These are phyloP conservation scores for Candida dubliniensis DNA, from an alignment of 1,139 yeast genomes.

Conservation along the genomic window DNA sequence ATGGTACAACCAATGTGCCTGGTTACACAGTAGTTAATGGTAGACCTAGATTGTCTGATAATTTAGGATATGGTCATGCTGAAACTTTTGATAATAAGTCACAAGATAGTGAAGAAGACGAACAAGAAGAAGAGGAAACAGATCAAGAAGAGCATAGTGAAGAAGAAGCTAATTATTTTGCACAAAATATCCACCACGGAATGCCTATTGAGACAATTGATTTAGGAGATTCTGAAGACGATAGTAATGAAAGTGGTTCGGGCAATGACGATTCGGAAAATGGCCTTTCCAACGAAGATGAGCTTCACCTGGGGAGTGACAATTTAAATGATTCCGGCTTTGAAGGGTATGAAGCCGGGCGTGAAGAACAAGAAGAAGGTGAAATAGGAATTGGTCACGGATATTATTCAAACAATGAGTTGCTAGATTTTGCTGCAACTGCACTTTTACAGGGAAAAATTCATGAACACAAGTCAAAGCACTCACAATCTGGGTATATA, in stretches of 20 bases:
- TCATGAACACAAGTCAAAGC: conserved; percentile 9
- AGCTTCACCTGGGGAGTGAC: background rate
- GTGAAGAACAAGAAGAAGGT: conserved; percentile 16
- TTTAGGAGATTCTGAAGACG: conserved; percentile 1
- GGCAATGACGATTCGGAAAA: conserved; percentile 19
- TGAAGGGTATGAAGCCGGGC: conserved; percentile 22
- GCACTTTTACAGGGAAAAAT: conserved; percentile 11
- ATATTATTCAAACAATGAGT: conserved; percentile 11
- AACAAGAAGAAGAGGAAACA: conserved; percentile 3
- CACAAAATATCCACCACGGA: background rate
- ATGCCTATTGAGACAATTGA: background rate
- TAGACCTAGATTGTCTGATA: conserved; percentile 11
- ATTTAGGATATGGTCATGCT: background rate
- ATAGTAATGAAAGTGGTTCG: conserved; percentile 12
- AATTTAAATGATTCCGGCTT: conserved; percentile 5
- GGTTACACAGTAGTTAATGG: conserved; percentile 7
- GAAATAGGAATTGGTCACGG: conserved; percentile 13
- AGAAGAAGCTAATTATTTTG: background rate
- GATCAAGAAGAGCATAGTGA: background rate
- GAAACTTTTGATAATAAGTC: conserved; percentile 2
- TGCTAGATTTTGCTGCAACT: conserved; percentile 15
- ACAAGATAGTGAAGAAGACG: conserved; percentile 3
- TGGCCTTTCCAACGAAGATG: background rate
- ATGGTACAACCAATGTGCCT: conserved; percentile 5
- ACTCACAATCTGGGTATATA: conserved; percentile 18